A percentile compares a stretch with the other conserved stretches of the same genome.
phyloP scores from a whole-genome alignment of 768 basidiomycete genomes.

The Mycena galopus region DNA sequence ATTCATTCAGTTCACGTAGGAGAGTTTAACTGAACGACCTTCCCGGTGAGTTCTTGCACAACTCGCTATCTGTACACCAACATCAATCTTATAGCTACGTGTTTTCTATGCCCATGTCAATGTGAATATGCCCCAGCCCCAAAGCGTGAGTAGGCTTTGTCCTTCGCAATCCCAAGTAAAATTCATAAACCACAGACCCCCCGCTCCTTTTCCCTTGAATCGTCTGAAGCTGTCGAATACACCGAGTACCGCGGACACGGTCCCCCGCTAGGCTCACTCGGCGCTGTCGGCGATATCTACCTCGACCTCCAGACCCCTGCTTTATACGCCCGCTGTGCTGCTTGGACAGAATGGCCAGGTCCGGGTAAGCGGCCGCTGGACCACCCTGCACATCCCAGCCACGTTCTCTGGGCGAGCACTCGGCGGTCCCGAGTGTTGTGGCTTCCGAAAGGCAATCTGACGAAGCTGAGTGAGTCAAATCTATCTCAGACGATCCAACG shows the following conservation, averaged over 20 bases:
- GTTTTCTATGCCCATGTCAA: no score
- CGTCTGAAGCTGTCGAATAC: not conserved
- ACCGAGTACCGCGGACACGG: conserved; percentile 6
- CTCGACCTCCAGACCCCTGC: conserved; percentile 13
- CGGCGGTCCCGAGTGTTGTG: not conserved
- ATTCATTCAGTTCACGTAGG: not conserved
- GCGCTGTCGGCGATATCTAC: conserved; percentile 25
- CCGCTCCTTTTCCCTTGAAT: conserved; percentile 7
- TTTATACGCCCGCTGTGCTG: conserved; percentile 8
- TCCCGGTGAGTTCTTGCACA: not conserved
- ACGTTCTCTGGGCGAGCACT: conserved; percentile 18
- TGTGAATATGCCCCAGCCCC: not conserved
- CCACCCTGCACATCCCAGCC: conserved; percentile 3
- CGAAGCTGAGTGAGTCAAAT: not conserved
- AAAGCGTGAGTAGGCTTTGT: not conserved
- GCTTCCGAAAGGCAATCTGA: not conserved
- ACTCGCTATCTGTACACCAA: not conserved
- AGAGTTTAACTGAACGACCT: not conserved
- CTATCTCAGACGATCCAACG: no score
- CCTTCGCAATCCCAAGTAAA: not conserved
- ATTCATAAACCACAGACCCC: not conserved
- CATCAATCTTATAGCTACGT: not conserved
- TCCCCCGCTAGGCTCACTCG: conserved; percentile 10
- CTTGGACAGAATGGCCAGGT: conserved; percentile 21
- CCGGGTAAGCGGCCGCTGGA: not conserved